A percentile compares a stretch with the other conserved stretches of the same genome.
Conservation (phyloP, 2,329 filamentous ascomycete genomes). For the Onygena corvina region DNA sequence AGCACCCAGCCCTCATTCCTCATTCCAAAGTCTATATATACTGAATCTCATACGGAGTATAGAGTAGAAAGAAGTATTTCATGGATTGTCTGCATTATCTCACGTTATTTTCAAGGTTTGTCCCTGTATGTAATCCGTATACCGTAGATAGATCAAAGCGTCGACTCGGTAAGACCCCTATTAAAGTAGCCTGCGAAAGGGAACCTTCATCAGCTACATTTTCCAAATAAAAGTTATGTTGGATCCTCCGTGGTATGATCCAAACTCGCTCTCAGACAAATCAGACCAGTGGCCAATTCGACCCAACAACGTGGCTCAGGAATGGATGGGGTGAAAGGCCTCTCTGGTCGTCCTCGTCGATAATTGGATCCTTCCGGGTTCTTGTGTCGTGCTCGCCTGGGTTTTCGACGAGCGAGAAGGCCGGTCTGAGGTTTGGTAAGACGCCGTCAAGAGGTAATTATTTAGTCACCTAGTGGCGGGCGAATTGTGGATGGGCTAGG, state of each 20-base stretch:
- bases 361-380: conserved; percentile 4
- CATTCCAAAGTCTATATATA: neutral
- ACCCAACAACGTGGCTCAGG: neutral
- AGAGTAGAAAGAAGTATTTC: neutral
- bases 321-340: neutral
- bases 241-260: too few species aligned
- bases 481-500: neutral
- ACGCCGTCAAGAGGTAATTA: conserved; percentile 2
- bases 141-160: too few species aligned
- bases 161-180: too few species aligned
- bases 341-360: neutral
- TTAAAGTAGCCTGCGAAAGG: too few species aligned
- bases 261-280: too few species aligned
- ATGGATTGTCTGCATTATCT: neutral
- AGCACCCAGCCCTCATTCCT: neutral
- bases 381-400: neutral
- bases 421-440: conserved; percentile 5
- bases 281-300: neutral
- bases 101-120: too few species aligned
- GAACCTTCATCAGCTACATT: too few species aligned
- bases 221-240: too few species aligned
- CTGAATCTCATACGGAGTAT: neutral
- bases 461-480: neutral
- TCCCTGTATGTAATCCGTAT: too few species aligned
- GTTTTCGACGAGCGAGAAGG: neutral